Conservation (phyloP, 1,139 yeast species). For the Nakaseomyces kungkrabaensis region DNA sequence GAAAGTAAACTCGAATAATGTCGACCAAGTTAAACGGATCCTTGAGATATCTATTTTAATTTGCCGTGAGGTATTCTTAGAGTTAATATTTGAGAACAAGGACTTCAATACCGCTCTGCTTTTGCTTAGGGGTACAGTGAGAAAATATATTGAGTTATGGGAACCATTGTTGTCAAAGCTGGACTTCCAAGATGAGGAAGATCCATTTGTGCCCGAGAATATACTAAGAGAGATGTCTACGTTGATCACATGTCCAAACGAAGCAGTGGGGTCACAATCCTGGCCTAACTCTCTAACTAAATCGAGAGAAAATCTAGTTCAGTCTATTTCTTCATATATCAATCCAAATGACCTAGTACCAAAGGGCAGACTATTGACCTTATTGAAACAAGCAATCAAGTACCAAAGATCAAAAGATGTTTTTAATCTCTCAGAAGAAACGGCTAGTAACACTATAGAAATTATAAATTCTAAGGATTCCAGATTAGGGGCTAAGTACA, state of each 20-base stretch:
- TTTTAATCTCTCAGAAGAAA: slow-evolving; percentile 23
- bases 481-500: slow-evolving; percentile 7
- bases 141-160: slow-evolving; percentile 29
- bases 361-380: slow-evolving; percentile 39
- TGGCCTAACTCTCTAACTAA: slow-evolving; percentile 34
- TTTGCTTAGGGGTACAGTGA: slow-evolving; percentile 33
- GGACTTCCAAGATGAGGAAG: slow-evolving; percentile 11
- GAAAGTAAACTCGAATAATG: slow-evolving; percentile 8
- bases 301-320: slow-evolving; percentile 37
- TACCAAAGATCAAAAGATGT: slow-evolving; percentile 38
- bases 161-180: slow-evolving; percentile 31
- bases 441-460: slow-evolving; percentile 1
- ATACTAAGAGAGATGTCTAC: slow-evolving; percentile 21
- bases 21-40: slow-evolving; percentile 13
- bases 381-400: slow-evolving; percentile 43
- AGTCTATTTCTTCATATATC: slow-evolving; percentile 36
- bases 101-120: slow-evolving; percentile 34
- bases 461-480: neutral
- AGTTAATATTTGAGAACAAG: slow-evolving; percentile 30
- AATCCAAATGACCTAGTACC: slow-evolving; percentile 47
- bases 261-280: neutral
- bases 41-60: slow-evolving; percentile 30
- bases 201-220: slow-evolving; percentile 20
- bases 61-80: slow-evolving; percentile 34
- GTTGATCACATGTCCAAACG: slow-evolving; percentile 21